These are phyloP conservation scores for Yamadazyma kitorensis DNA, from an alignment of 805 yeast species.

Conservation along the genomic window DNA sequence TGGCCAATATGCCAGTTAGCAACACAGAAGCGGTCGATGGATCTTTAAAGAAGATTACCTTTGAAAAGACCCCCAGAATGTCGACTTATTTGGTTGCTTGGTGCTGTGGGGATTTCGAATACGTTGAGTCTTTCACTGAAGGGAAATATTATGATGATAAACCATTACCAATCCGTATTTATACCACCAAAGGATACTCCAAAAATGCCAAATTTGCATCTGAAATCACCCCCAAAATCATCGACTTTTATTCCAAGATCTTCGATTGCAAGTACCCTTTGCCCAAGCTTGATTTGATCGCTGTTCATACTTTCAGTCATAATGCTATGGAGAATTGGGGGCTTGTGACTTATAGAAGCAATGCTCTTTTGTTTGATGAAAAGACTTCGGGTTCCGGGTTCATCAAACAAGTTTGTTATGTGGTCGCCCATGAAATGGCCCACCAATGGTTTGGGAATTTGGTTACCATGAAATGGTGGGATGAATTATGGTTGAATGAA, in stretches of 20 bases:
- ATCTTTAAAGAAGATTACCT: conserved; percentile 26
- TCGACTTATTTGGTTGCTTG: conserved; percentile 57
- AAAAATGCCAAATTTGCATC: conserved; percentile 48
- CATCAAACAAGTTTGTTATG: conserved; percentile 75
- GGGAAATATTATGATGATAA: conserved; percentile 34
- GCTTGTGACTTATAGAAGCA: conserved; percentile 61
- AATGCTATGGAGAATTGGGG: conserved; percentile 96
- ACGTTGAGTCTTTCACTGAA: conserved; percentile 45
- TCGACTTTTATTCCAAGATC: conserved; percentile 47
- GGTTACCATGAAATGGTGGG: conserved; percentile 95
- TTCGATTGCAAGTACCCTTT: conserved; percentile 63
- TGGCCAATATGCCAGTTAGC: conserved; percentile 48
- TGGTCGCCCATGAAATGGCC: conserved; percentile 81
- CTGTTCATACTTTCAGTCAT: conserved; percentile 75
- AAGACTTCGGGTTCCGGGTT: conserved; percentile 46
- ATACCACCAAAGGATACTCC: conserved; percentile 50
- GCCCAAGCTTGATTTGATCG: conserved; percentile 77
- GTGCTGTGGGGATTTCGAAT: conserved; percentile 58
- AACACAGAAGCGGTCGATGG: conserved; percentile 7
- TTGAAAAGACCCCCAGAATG: conserved; percentile 51
- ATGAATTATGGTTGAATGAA: conserved; percentile 85
- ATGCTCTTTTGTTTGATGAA: conserved; percentile 47
- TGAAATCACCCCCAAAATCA: conserved; percentile 46
- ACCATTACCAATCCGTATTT: conserved; percentile 49
- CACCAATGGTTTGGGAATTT: conserved; percentile 92